Percentiles rank a stretch among this genome's conserved stretches.
phyloP scores from a whole-genome alignment of 768 basidiomycete species.

The Pleurotus citrinopileatus region DNA sequence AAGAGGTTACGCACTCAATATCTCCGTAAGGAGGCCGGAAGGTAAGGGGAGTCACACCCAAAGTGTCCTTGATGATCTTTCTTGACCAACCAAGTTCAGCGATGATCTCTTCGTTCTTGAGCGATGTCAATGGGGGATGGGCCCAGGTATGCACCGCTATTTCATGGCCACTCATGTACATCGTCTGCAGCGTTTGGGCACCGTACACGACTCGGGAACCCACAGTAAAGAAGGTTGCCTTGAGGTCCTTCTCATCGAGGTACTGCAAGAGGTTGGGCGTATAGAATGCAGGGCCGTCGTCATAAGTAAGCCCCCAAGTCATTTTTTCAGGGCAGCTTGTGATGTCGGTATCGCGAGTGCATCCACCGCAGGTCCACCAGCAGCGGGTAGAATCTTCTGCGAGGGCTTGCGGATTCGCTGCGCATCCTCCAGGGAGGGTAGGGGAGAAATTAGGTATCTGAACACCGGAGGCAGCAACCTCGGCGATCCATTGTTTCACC shows the following conservation, averaged over 20 bases:
- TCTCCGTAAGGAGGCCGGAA: conserved; percentile 83
- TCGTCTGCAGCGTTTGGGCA: conserved; percentile 63
- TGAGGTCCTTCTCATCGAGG: conserved; percentile 58
- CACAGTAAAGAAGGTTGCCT: conserved; percentile 84
- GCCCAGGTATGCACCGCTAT: conserved; percentile 68
- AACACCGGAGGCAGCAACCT: conserved; percentile 53
- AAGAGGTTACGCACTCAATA: conserved; percentile 47
- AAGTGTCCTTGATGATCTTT: conserved; percentile 78
- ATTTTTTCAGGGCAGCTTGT: conserved; percentile 65
- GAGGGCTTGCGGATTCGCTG: conserved; percentile 49
- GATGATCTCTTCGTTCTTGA: conserved; percentile 77
- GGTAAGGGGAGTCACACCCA: conserved; percentile 74
- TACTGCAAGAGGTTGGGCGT: conserved; percentile 73
- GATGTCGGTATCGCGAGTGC: conserved; percentile 65
- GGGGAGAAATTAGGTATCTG: conserved; percentile 49
- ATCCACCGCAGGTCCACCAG: conserved; percentile 82
- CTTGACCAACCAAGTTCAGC: conserved; percentile 87
- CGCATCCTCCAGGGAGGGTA: conserved; percentile 51
- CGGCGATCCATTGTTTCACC: conserved; percentile 68
- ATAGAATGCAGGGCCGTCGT: conserved; percentile 79
- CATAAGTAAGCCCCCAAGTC: conserved; percentile 56
- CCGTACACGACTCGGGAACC: conserved; percentile 77
- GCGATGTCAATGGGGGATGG: conserved; percentile 67
- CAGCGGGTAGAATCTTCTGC: conserved; percentile 51
- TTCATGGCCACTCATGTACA: conserved; percentile 80